Conservation (phyloP, 345 rosid species). For the Gynandropsis gynandra region DNA sequence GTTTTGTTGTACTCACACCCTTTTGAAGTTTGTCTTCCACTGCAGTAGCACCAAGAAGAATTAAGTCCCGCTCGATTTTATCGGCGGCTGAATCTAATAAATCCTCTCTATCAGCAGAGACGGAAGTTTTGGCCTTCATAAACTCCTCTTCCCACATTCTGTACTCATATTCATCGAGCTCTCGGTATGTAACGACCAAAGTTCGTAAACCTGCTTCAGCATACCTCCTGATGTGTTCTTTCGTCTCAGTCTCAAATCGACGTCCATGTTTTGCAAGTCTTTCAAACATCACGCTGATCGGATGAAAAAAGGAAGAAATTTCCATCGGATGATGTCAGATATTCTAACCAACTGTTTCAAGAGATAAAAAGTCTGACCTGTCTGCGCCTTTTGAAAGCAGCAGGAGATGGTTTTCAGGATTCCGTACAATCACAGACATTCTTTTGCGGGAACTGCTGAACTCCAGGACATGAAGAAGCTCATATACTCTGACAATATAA, state of each 20-base stretch:
- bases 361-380: conserved; percentile 40
- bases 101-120: conserved; percentile 48
- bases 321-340: neutral
- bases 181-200: conserved; percentile 65
- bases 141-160: conserved; percentile 51
- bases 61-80: conserved; percentile 55
- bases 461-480: conserved; percentile 78
- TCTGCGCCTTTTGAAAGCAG: conserved; percentile 90
- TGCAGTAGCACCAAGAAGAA: conserved; percentile 92
- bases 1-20: conserved; percentile 46
- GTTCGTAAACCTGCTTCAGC: conserved; percentile 76
- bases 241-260: conserved; percentile 45
- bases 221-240: conserved; percentile 47
- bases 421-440: conserved; percentile 89
- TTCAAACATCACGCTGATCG: conserved; percentile 62
- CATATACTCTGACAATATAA: conserved; percentile 42
- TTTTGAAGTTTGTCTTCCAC: conserved; percentile 90
- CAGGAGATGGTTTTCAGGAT: conserved; percentile 41
- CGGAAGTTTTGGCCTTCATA: conserved; percentile 44
- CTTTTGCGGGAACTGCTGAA: conserved; percentile 78
- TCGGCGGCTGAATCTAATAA: conserved; percentile 48
- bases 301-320: conserved; percentile 1
- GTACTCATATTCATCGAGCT: conserved; percentile 58
- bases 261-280: conserved; percentile 54
- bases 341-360: neutral